A percentile compares a stretch with the other conserved stretches of the same genome.
phyloP scores from a whole-genome alignment of 2,329 filamentous ascomycete genomes.

The Calycina marina region DNA sequence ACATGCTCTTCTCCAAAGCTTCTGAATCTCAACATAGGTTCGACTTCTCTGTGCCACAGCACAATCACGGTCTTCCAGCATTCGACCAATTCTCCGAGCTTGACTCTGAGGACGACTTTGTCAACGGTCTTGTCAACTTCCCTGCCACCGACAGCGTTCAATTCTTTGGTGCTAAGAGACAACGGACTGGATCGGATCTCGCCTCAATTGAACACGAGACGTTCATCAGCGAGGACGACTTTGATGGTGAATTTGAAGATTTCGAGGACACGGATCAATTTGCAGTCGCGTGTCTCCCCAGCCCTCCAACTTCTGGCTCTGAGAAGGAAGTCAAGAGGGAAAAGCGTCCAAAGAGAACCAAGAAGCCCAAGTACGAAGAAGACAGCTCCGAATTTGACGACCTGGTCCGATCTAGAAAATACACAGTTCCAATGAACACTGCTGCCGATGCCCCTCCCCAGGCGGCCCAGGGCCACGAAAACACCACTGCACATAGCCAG shows the following conservation, averaged over 20 bases:
- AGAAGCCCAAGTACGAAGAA: slow-evolving; percentile 27
- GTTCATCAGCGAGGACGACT: slow-evolving; percentile 62
- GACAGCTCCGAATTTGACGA: slow-evolving; percentile 23
- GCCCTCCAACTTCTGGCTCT: slow-evolving; percentile 39
- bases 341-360: slow-evolving; percentile 45
- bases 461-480: slow-evolving; percentile 16
- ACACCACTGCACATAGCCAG: slow-evolving; percentile 26
- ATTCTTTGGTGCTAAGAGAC: slow-evolving; percentile 51
- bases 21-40: slow-evolving; percentile 28
- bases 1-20: slow-evolving; percentile 32
- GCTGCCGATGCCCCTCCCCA: slow-evolving; percentile 17
- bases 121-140: slow-evolving; percentile 59
- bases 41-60: slow-evolving; percentile 33
- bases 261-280: slow-evolving; percentile 54
- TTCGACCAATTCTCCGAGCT: slow-evolving; percentile 84
- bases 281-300: slow-evolving; percentile 45
- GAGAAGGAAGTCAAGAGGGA: slow-evolving; percentile 33
- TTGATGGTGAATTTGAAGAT: slow-evolving; percentile 56
- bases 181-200: slow-evolving; percentile 50
- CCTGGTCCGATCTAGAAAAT: slow-evolving; percentile 22
- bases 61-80: slow-evolving; percentile 46
- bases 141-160: slow-evolving; percentile 41
- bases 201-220: slow-evolving; percentile 60
- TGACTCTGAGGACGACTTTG: slow-evolving; percentile 82
- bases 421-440: slow-evolving; percentile 22